Conservation (phyloP, 1,139 yeast genomes). For the Candida anutae region DNA sequence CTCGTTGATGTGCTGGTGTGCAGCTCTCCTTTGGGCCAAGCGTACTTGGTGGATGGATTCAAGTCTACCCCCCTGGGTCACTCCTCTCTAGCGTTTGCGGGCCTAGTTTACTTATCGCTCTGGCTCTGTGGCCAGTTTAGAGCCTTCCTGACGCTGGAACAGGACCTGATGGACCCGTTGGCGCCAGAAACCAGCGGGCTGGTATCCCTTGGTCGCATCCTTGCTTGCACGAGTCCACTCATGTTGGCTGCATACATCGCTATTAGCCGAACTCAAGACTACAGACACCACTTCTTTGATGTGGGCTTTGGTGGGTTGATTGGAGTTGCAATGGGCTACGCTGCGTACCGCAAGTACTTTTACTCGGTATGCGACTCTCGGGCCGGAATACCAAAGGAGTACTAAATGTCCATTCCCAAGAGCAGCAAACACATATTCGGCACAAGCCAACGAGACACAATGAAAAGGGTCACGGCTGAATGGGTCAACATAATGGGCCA, state of each 20-base stretch:
- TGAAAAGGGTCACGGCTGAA: no score
- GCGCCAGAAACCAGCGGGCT: no score
- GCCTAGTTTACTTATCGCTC: constrained; percentile 48
- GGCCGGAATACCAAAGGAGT: constrained; percentile 7
- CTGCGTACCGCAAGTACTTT: constrained; percentile 11
- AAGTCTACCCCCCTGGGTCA: constrained; percentile 83
- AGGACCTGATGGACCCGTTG: background rate
- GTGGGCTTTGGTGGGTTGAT: constrained; percentile 28
- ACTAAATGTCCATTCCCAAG: background rate
- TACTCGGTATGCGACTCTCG: constrained; percentile 5
- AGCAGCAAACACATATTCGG: background rate
- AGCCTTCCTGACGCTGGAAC: constrained; percentile 2
- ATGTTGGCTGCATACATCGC: constrained; percentile 39
- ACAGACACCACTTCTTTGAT: constrained; percentile 38
- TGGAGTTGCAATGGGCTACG: constrained; percentile 15
- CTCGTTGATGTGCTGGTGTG: constrained; percentile 19
- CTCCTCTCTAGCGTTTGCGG: constrained; percentile 60
- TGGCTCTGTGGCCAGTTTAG: constrained; percentile 17
- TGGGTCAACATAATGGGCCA: no score
- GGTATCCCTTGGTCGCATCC: constrained; percentile 5
- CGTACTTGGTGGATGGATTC: constrained; percentile 60
- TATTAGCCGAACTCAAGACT: constrained; percentile 34
- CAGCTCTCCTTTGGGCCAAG: constrained; percentile 37
- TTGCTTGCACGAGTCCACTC: constrained; percentile 14
- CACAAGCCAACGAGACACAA: no score